These are phyloP conservation scores for Leccinum boreale DNA, from an alignment of 768 basidiomycete species.

Conservation along the genomic window DNA sequence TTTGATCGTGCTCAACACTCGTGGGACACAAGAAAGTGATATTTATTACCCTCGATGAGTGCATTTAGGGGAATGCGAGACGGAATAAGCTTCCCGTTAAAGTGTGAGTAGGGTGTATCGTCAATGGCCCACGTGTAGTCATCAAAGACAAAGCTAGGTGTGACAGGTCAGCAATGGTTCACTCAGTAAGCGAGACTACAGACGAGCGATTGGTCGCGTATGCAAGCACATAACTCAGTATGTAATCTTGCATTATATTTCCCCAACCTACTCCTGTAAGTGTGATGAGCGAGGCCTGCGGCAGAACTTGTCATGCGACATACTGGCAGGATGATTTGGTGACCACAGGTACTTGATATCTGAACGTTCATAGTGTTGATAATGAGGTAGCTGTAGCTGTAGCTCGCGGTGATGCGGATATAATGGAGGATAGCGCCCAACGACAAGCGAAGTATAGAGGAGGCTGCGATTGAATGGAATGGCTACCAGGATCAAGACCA, in stretches of 20 bases:
- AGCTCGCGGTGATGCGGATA: conserved; percentile 36
- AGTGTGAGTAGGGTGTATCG: conserved; percentile 33
- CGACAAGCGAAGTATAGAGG: conserved; percentile 7
- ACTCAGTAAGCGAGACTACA: conserved; percentile 4
- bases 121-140: conserved; percentile 40
- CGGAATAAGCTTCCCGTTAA: conserved; percentile 33
- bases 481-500: conserved; percentile 10
- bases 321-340: conserved; percentile 39
- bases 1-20: neutral
- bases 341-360: conserved; percentile 42
- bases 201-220: conserved; percentile 34
- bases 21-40: neutral
- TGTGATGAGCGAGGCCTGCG: neutral
- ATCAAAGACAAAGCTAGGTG: conserved; percentile 37
- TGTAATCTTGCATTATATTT: conserved; percentile 38
- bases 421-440: conserved; percentile 36
- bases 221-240: conserved; percentile 34
- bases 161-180: neutral
- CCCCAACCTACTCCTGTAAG: conserved; percentile 34
- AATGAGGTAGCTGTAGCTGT: conserved; percentile 40
- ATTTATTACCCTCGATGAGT: conserved; percentile 30
- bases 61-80: conserved; percentile 38
- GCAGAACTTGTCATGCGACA: neutral
- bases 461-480: conserved; percentile 25
- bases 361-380: conserved; percentile 32